Evolutionary conservation across 495 filamentous ascomycete species (phyloP), one percentile per base, ranked within the genome.

Genomic region (Xylaria venustula): DNA sequence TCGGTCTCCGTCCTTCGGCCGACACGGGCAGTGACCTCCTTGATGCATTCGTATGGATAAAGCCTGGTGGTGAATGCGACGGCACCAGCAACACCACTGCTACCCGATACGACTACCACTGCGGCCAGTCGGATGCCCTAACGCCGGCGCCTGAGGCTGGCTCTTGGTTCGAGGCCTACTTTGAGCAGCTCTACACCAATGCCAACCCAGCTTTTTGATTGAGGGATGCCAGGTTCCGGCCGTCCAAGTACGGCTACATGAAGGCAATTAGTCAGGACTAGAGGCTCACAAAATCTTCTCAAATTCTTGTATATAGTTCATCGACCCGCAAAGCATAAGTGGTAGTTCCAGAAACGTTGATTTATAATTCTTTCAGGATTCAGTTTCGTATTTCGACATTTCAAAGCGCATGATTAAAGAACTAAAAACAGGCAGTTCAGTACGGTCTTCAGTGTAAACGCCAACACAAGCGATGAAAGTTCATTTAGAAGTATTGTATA

Each of bases 11-110:
- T 2, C 85, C 86, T 0, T 85, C 85, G 3, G 82, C 83, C 28
- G 71, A 83, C 51, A 87, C 86, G n/a, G 81, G 83, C 47, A 79
- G 86, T 71, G 64, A 75, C 12, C 76, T 87, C 25, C 75, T 83
- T n/a, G 88, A 91, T 71, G 85, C 87, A 34, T 86, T 91, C 69
- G 87, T 90, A 63, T 91, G 88, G 88, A 73, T 90, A 54, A 91
- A 91, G 81, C 89, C 88, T 9, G 89, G 89, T 61, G 89, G 89
- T 55, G 88, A 92, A 69, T 83, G 81, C 49, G 88, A 92, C 71
- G 88, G 89, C 62, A 89, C 87, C 28, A 83, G 79, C 23, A 68
- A 89, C 56, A 77, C 72, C 7, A 71, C 67, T 37, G 74, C 86
- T 1, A 44, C 65, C 32, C 76, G 87, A 23, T 90, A 87, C 64